Evolutionary conservation across 2,329 filamentous ascomycete species (phyloP), one percentile per base, ranked within the genome.

Genomic region (Colletotrichum sp.): DNA sequence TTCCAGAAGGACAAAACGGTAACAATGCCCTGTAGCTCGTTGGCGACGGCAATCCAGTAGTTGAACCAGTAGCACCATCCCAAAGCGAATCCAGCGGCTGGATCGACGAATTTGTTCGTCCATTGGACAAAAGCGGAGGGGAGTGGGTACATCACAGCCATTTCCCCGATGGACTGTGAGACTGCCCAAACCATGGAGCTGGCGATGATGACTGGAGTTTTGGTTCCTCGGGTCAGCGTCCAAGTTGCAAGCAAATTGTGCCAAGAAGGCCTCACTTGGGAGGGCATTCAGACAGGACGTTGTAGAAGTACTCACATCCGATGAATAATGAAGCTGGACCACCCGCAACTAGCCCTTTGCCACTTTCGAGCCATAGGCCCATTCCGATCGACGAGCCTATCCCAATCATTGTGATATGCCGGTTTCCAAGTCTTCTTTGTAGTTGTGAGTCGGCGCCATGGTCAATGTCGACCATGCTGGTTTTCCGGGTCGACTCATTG

Each of bases 401-500:
- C 22, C 88, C 89, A 69, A 90, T 89, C 88, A 90, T 90, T 77
- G 90, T 88, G 61, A 90, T 84, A 78, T 90, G 88, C 19, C 88
- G 85, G 13, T 85, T 86, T 75, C 83, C 82, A 39, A 88, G 82
- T 7, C 81, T 79, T 22, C 86, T 83, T 57, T 83, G 81, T 22
- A 88, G 81, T 28, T 68, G 39, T 7, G 65, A 30, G n/a, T 68
- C 65, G 16, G 65, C 65, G 12, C 65, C 65, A 69, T 86, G 65
- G 39, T 68, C 65, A 44, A 52, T 12, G n/a, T 57, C 19, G 44
- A 68, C 16, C 5, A 68, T 28, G 61, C 61, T 39, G 22, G 22
- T 64, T 25, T 64, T 64, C n/a, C 36, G 61, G n/a, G n/a, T 27
- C 12, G 61, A 64, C 32, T 64, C 61, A 44, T 64, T 27, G 32